Conservation (phyloP, 495 filamentous ascomycete species). For the Corynascus novoguineensis region DNA sequence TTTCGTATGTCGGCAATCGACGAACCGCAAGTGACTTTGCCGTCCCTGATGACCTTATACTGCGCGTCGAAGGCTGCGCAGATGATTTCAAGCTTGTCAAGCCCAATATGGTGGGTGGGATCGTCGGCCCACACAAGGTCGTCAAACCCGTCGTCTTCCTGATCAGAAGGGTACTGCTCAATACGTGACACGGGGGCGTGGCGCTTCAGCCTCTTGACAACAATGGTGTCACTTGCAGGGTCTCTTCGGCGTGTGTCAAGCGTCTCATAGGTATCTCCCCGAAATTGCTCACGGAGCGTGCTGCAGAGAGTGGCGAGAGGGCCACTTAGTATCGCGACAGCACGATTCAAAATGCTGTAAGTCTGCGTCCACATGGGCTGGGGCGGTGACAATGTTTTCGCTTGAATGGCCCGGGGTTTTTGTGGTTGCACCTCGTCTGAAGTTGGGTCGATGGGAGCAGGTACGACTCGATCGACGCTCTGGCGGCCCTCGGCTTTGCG, state of each 20-base stretch:
- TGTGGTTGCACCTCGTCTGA: neutral
- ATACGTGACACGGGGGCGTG: slow-evolving; percentile 5
- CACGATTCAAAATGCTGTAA: neutral
- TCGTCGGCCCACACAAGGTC: slow-evolving; percentile 14
- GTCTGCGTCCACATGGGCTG: slow-evolving; percentile 16
- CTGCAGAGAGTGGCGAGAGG: slow-evolving; percentile 13
- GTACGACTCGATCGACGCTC: slow-evolving; percentile 13
- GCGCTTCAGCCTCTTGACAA: slow-evolving; percentile 29
- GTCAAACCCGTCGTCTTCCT: slow-evolving; percentile 6
- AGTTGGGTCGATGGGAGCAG: neutral
- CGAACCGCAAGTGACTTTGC: slow-evolving; percentile 1
- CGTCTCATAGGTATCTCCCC: slow-evolving; percentile 8
- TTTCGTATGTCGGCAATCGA: slow-evolving; percentile 12
- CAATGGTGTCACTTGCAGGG: slow-evolving; percentile 7
- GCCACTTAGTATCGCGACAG: slow-evolving; percentile 19
- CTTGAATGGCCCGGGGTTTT: neutral
- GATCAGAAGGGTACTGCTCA: neutral
- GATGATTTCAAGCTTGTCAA: slow-evolving; percentile 7
- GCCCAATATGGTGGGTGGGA: slow-evolving; percentile 18
- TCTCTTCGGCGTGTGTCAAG: slow-evolving; percentile 19
- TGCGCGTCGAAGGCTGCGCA: neutral
- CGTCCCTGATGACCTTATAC: neutral
- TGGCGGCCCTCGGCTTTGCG: neutral
- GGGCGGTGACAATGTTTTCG: neutral
- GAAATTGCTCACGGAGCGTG: slow-evolving; percentile 7